phyloP scores from a whole-genome alignment of 78 protist species.

The Chrysochromulina parva region DNA sequence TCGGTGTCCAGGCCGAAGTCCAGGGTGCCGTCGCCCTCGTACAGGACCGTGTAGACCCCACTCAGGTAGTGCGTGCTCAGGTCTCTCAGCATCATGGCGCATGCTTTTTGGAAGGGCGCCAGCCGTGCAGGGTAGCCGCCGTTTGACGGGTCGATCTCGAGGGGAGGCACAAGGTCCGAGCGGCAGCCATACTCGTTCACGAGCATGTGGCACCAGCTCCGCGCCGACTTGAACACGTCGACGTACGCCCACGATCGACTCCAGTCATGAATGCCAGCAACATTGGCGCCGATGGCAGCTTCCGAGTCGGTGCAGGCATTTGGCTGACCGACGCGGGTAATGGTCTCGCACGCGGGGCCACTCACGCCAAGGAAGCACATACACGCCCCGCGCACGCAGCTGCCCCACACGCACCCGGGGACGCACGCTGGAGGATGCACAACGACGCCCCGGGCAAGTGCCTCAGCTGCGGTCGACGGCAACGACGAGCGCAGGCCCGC shows the following conservation, averaged over 20 bases:
- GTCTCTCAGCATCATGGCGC: conserved; percentile 15
- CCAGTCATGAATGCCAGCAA: conserved; percentile 14
- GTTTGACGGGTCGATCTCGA: background rate
- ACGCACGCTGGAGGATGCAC: background rate
- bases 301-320: background rate
- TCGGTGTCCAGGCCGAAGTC: background rate
- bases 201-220: background rate
- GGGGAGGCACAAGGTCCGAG: background rate
- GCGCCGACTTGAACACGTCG: background rate
- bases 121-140: background rate
- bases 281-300: background rate
- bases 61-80: background rate
- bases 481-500: background rate
- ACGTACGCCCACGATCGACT: conserved; percentile 2
- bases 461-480: background rate
- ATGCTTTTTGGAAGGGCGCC: background rate
- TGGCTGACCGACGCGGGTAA: background rate
- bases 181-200: background rate
- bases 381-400: background rate
- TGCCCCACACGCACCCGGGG: conserved; percentile 14
- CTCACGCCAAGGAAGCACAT: background rate
- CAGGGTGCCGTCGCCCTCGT: conserved; percentile 35
- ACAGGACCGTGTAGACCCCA: conserved; percentile 27
- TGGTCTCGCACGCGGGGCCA: background rate
- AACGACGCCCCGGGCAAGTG: background rate